Conservation (phyloP, 2,329 filamentous ascomycete genomes). For the Tolypocladium amazonense region DNA sequence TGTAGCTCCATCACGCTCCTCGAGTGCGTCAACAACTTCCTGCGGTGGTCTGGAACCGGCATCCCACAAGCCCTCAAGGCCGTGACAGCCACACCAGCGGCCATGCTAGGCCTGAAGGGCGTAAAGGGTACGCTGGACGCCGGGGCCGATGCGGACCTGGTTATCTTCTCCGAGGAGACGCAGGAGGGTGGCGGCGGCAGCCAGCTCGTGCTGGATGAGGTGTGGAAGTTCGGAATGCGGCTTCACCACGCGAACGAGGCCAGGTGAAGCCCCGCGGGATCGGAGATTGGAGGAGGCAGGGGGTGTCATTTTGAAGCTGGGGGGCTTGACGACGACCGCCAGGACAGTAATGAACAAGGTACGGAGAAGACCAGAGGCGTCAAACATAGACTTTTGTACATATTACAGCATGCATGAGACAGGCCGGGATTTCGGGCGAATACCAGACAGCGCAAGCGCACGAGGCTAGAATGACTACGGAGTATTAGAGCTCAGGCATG, state of each 20-base stretch:
- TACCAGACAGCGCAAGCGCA: background rate
- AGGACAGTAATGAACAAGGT: background rate
- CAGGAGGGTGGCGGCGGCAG: constrained; percentile 26
- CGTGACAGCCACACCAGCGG: constrained; percentile 67
- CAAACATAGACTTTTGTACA: background rate
- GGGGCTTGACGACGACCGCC: background rate
- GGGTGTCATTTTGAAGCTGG: background rate
- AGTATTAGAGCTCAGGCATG: background rate
- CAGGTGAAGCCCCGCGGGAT: background rate
- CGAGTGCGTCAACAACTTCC: constrained; percentile 74
- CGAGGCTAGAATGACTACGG: background rate
- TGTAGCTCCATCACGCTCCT: constrained; percentile 59
- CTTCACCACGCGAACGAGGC: constrained; percentile 22
- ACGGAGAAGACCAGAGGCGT: background rate
- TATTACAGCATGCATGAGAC: background rate
- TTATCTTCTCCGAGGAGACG: constrained; percentile 51
- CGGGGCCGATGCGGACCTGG: constrained; percentile 58
- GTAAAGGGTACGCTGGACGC: constrained; percentile 55
- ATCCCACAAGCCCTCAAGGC: constrained; percentile 60
- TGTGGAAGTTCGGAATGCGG: constrained; percentile 66
- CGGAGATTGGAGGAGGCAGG: background rate
- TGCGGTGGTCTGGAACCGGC: constrained; percentile 59
- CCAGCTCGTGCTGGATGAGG: constrained; percentile 57
- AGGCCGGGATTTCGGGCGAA: background rate
- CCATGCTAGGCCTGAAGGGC: constrained; percentile 58